phyloP scores from a whole-genome alignment of 495 filamentous ascomycete genomes.

The Talaromyces liani region DNA sequence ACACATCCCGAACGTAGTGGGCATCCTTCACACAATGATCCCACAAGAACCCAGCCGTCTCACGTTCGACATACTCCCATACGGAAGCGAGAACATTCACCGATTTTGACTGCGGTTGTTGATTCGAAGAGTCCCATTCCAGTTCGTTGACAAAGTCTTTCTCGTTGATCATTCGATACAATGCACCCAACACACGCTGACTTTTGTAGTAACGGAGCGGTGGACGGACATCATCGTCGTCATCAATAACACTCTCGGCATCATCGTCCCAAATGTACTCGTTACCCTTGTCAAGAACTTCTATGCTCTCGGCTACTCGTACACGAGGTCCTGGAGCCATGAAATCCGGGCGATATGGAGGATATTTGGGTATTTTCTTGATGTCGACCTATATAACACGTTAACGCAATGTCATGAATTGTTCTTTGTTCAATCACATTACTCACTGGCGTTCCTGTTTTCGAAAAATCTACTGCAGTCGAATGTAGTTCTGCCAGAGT shows the following conservation, averaged over 20 bases:
- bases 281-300: constrained; percentile 28
- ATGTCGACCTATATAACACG: constrained; percentile 29
- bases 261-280: constrained; percentile 9
- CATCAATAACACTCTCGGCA: constrained; percentile 31
- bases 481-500: constrained; percentile 64
- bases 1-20: constrained; percentile 47
- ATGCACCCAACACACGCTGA: constrained; percentile 59
- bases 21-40: constrained; percentile 31
- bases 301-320: constrained; percentile 37
- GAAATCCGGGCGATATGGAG: constrained; percentile 48
- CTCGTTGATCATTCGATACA: constrained; percentile 74
- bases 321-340: constrained; percentile 60
- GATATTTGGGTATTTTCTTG: constrained; percentile 30
- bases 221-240: constrained; percentile 40
- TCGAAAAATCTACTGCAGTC: constrained; percentile 75
- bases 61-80: constrained; percentile 31
- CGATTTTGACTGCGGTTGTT: neutral
- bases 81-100: constrained; percentile 10
- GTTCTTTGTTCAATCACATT: neutral
- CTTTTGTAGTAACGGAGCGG: constrained; percentile 54
- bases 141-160: constrained; percentile 53
- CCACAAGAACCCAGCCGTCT: constrained; percentile 36
- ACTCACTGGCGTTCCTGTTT: constrained; percentile 63
- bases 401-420: neutral
- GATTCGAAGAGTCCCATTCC: constrained; percentile 24